Percentiles rank a stretch among this genome's conserved stretches.
Evolutionary conservation across 2,329 filamentous ascomycete species (phyloP).

Genomic region (Colletotrichum lindemuthianum): DNA sequence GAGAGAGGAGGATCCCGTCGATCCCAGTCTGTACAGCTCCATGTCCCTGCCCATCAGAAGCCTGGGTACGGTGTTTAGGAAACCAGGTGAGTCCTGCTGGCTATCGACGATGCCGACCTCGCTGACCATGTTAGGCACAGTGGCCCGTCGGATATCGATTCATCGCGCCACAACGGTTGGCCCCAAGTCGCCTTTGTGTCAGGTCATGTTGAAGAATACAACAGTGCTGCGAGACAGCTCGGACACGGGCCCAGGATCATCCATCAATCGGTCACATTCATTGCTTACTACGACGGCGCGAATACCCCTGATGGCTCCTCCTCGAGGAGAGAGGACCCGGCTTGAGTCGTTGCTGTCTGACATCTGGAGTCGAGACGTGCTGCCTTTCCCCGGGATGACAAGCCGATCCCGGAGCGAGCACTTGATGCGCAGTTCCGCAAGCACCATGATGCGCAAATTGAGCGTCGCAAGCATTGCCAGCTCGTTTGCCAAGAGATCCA

Average conservation of each 20-base stretch:
- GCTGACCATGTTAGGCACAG: conserved; percentile 56
- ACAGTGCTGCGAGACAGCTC: conserved; percentile 70
- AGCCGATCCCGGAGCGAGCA: conserved; percentile 73
- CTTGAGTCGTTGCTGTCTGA: conserved; percentile 80
- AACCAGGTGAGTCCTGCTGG: conserved; percentile 62
- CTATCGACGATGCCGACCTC: neutral
- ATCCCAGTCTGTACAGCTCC: conserved; percentile 67
- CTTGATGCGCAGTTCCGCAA: conserved; percentile 80
- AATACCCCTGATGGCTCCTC: conserved; percentile 77
- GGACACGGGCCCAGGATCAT: conserved; percentile 50
- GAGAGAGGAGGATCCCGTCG: conserved; percentile 57
- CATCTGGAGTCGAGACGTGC: conserved; percentile 82
- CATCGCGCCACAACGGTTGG: conserved; percentile 81
- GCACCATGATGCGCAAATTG: conserved; percentile 87
- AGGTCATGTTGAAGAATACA: conserved; percentile 90
- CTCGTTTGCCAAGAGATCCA: conserved; percentile 78
- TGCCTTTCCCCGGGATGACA: conserved; percentile 87
- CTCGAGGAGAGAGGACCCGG: conserved; percentile 78
- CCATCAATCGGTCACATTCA: conserved; percentile 82
- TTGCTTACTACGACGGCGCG: conserved; percentile 72
- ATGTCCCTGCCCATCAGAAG: conserved; percentile 77
- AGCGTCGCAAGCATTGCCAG: conserved; percentile 83
- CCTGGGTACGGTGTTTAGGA: conserved; percentile 79
- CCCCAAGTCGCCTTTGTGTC: conserved; percentile 72
- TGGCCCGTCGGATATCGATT: conserved; percentile 78